Percentiles rank a stretch among this genome's conserved stretches.
phyloP scores from a whole-genome alignment of 2,329 filamentous ascomycete genomes.

The Ophiocordyceps camponoti-floridani region DNA sequence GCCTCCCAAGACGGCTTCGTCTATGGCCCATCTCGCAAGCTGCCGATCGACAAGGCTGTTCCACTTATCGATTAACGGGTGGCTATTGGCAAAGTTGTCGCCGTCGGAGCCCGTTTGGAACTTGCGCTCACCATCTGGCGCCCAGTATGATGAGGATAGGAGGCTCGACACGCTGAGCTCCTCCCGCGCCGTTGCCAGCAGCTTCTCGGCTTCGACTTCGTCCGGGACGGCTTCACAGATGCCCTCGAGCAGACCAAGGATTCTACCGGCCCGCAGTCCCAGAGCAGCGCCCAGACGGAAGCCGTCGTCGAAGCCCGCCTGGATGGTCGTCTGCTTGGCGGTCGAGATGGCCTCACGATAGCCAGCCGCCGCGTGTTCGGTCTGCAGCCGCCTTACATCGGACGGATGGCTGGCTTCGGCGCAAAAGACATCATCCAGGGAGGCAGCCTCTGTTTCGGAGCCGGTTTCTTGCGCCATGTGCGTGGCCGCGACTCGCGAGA shows the following conservation, averaged over 20 bases:
- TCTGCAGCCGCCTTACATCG: conserved; percentile 58
- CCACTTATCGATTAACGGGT: conserved; percentile 53
- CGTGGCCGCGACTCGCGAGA: not conserved
- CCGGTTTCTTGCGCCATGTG: not conserved
- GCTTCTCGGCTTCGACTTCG: conserved; percentile 8
- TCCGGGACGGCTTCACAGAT: conserved; percentile 31
- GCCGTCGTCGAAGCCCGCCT: conserved; percentile 82
- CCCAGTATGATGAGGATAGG: conserved; percentile 50
- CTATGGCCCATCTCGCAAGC: conserved; percentile 15
- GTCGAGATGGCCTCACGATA: conserved; percentile 74
- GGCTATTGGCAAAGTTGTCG: conserved; percentile 43
- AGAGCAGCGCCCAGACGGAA: conserved; percentile 71
- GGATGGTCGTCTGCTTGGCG: conserved; percentile 61
- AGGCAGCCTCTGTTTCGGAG: no score
- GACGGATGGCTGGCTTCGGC: conserved; percentile 21
- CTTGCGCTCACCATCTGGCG: conserved; percentile 52
- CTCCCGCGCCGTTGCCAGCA: conserved; percentile 30
- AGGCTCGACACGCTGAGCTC: conserved; percentile 45
- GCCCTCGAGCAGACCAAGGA: conserved; percentile 64
- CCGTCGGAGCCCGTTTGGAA: conserved; percentile 32
- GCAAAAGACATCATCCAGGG: conserved; percentile 19
- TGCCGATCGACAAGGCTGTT: conserved; percentile 15
- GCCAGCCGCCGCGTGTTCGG: conserved; percentile 65
- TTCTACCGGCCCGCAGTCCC: conserved; percentile 53
- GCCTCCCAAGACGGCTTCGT: conserved; percentile 14